Conservation (phyloP, 208 protist genomes). For the Trichomonas gallinae region DNA sequence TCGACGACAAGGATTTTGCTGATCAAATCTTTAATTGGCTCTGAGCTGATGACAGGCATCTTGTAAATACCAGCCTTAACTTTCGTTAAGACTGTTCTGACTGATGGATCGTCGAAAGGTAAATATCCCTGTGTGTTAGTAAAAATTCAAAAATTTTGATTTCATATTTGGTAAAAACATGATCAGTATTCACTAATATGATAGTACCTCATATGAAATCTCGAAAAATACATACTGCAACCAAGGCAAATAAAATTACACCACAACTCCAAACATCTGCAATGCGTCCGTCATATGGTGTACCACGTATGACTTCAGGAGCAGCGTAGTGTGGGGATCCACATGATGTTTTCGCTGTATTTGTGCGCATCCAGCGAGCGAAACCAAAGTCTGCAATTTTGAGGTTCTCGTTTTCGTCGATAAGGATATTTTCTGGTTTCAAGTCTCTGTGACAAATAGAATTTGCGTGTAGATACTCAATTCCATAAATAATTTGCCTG, state of each 20-base stretch:
- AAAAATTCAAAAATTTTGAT: neutral
- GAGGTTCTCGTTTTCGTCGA: slow-evolving; percentile 51
- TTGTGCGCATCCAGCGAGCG: slow-evolving; percentile 62
- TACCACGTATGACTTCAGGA: slow-evolving; percentile 62
- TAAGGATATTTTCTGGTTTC: slow-evolving; percentile 79
- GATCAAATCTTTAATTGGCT: neutral
- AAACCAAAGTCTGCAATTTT: slow-evolving; percentile 95
- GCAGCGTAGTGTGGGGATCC: slow-evolving; percentile 76
- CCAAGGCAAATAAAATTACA: slow-evolving; percentile 86
- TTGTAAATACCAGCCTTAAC: neutral
- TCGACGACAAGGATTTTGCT: neutral
- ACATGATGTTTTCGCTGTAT: slow-evolving; percentile 75
- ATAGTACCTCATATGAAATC: neutral
- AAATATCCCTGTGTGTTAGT: neutral
- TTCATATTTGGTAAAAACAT: neutral
- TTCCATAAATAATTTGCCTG: slow-evolving; percentile 68
- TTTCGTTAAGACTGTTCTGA: neutral
- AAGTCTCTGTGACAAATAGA: slow-evolving; percentile 80
- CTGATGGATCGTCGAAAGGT: neutral
- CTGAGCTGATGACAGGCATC: neutral
- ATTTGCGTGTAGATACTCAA: slow-evolving; percentile 85
- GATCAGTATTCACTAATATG: no score
- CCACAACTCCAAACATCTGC: slow-evolving; percentile 88
- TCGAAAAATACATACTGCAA: neutral
- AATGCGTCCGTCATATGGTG: slow-evolving; percentile 42